Conservation (phyloP, 2,329 filamentous ascomycete species). For the Colletotrichum musicola region DNA sequence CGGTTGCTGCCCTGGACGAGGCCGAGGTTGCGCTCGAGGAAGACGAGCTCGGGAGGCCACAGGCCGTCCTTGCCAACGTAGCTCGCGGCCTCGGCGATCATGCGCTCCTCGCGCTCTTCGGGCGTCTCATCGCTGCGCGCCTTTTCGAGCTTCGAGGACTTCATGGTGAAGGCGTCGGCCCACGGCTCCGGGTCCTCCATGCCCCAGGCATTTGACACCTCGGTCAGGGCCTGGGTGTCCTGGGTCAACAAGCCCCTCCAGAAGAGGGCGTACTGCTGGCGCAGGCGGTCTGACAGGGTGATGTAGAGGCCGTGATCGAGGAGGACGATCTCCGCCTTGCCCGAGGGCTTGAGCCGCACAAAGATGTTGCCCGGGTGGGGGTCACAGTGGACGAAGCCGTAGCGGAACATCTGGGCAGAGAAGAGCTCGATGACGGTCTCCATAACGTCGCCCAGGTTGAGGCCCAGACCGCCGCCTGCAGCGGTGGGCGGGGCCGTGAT, state of each 20-base stretch:
- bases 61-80: constrained; percentile 77
- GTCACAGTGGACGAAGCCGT: constrained; percentile 77
- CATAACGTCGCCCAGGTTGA: constrained; percentile 60
- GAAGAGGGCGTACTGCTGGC: constrained; percentile 66
- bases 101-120: constrained; percentile 76
- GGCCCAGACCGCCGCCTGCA: constrained; percentile 63
- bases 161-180: constrained; percentile 73
- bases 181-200: constrained; percentile 75
- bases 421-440: constrained; percentile 53
- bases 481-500: constrained; percentile 68
- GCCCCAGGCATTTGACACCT: constrained; percentile 72
- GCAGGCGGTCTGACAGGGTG: constrained; percentile 72
- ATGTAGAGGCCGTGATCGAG: constrained; percentile 80
- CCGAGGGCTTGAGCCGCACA: constrained; percentile 68
- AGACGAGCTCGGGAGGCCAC: constrained; percentile 79
- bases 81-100: constrained; percentile 63
- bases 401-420: constrained; percentile 78
- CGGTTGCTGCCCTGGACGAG: constrained; percentile 83
- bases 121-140: constrained; percentile 49
- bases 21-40: constrained; percentile 79
- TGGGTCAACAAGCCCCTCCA: constrained; percentile 77
- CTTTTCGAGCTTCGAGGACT: constrained; percentile 71
- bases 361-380: constrained; percentile 77
- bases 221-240: constrained; percentile 70
- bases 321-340: constrained; percentile 69